These are phyloP conservation scores for Asclepias syriaca DNA, from an alignment of 257 asterid species.

Conservation along the genomic window DNA sequence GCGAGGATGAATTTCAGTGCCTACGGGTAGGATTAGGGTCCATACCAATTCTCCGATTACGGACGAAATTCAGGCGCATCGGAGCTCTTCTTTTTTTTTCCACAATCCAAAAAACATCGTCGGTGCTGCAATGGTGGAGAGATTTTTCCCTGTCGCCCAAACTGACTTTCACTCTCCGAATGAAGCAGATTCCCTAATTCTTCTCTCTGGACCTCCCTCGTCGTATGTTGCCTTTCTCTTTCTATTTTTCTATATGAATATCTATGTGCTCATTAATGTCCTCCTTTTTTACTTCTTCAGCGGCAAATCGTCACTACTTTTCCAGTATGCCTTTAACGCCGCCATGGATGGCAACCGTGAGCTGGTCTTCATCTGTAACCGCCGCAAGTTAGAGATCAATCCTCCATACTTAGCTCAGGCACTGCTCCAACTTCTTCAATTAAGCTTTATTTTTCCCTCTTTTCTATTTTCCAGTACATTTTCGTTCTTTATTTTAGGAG, in stretches of 20 bases:
- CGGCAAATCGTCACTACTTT: constrained; percentile 85
- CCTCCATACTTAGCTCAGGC: constrained; percentile 89
- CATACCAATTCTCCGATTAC: too few species aligned
- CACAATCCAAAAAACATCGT: too few species aligned
- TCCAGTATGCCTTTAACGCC: constrained; percentile 75
- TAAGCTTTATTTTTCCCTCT: not conserved
- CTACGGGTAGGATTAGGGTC: too few species aligned
- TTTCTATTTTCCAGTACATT: not conserved
- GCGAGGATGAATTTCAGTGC: too few species aligned
- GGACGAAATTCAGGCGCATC: too few species aligned
- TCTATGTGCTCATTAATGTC: not conserved
- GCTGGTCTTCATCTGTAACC: constrained; percentile 69
- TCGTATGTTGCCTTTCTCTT: constrained; percentile 29
- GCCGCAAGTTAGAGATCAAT: constrained; percentile 44
- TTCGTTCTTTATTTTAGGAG: not conserved
- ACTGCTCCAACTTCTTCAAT: not conserved
- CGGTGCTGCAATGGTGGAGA: constrained; percentile 46
- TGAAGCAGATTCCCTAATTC: constrained; percentile 16
- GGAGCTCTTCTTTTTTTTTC: too few species aligned
- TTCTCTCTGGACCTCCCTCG: constrained; percentile 66
- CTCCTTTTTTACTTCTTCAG: constrained; percentile 30
- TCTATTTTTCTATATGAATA: not conserved
- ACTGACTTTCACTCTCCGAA: constrained; percentile 9
- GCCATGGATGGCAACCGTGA: constrained; percentile 31
- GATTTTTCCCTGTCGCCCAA: constrained; percentile 42